Evolutionary conservation across 805 yeast species (phyloP).

Genomic region (Hanseniaspora hatyaiensis): DNA sequence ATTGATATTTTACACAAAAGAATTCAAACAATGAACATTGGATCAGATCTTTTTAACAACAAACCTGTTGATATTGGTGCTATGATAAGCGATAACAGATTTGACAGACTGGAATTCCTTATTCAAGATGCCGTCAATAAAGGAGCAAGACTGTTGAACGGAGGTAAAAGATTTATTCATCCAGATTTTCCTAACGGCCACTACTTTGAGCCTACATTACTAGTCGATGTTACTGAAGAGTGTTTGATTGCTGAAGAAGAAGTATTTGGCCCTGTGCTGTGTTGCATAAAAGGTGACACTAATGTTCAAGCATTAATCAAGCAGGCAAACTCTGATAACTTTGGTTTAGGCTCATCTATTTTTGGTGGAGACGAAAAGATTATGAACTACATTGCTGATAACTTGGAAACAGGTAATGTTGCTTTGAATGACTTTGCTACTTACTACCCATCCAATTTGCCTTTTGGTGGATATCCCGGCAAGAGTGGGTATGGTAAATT

Average conservation of each 20-base stretch:
- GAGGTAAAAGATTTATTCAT: conserved; percentile 71
- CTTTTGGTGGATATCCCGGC: conserved; percentile 89
- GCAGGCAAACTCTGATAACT: conserved; percentile 73
- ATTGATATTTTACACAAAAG: conserved; percentile 46
- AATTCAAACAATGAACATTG: conserved; percentile 55
- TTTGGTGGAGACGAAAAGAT: conserved; percentile 56
- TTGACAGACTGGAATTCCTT: conserved; percentile 52
- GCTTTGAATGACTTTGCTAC: conserved; percentile 98
- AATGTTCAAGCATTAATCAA: conserved; percentile 55
- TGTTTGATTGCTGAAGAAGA: conserved; percentile 81
- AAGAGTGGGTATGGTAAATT: conserved; percentile 89
- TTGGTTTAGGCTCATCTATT: conserved; percentile 85
- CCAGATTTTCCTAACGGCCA: conserved; percentile 95
- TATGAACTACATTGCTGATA: conserved; percentile 52
- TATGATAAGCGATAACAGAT: conserved; percentile 68
- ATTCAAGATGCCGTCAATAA: conserved; percentile 60
- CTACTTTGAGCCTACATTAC: conserved; percentile 79
- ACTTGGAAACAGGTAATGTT: conserved; percentile 73
- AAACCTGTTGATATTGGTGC: conserved; percentile 96
- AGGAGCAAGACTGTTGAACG: conserved; percentile 72
- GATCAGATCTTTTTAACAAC: conserved; percentile 83
- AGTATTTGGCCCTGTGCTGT: conserved; percentile 86
- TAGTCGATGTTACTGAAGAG: conserved; percentile 64
- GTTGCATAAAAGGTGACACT: conserved; percentile 57
- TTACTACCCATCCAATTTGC: conserved; percentile 86